Conservation (phyloP, 2,329 filamentous ascomycete genomes). For the Nemania serpens region DNA sequence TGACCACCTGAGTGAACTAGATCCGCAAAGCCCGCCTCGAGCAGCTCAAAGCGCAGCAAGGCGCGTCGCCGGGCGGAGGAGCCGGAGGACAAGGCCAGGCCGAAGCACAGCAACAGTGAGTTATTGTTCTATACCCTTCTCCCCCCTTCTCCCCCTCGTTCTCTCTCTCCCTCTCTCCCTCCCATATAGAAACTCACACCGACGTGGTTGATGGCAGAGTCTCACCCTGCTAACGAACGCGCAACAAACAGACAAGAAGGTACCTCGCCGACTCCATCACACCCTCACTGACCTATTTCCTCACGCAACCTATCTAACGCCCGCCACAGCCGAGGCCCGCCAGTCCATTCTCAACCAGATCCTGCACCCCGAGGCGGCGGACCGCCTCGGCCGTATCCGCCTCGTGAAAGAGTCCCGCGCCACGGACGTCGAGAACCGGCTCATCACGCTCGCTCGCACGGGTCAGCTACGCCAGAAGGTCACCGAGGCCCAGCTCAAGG, state of each 20-base stretch:
- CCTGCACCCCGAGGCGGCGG: conserved; percentile 89
- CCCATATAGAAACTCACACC: background rate
- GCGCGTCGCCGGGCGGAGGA: conserved; percentile 50
- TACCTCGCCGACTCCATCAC: background rate
- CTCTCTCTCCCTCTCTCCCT: background rate
- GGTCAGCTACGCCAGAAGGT: conserved; percentile 89
- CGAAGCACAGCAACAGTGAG: conserved; percentile 66
- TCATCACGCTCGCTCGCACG: conserved; percentile 87
- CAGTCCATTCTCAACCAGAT: conserved; percentile 85
- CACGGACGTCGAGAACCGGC: conserved; percentile 84
- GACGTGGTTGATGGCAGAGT: background rate
- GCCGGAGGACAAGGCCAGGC: conserved; percentile 57
- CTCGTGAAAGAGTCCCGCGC: conserved; percentile 94
- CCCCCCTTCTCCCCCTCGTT: too few species aligned
- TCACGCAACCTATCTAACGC: background rate
- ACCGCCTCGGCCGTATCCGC: conserved; percentile 90
- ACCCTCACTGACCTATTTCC: background rate
- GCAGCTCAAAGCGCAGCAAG: conserved; percentile 80
- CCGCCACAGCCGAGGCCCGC: conserved; percentile 65
- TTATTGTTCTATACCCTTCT: conserved; percentile 17
- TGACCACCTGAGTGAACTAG: conserved; percentile 48
- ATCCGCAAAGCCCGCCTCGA: conserved; percentile 91
- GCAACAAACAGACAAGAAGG: conserved; percentile 47
- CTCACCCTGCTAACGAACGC: conserved; percentile 17
- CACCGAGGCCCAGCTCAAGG: conserved; percentile 91